Evolutionary conservation across 495 filamentous ascomycete species (phyloP), one percentile per base, ranked within the genome.

Genomic region (Neurospora discreta): DNA sequence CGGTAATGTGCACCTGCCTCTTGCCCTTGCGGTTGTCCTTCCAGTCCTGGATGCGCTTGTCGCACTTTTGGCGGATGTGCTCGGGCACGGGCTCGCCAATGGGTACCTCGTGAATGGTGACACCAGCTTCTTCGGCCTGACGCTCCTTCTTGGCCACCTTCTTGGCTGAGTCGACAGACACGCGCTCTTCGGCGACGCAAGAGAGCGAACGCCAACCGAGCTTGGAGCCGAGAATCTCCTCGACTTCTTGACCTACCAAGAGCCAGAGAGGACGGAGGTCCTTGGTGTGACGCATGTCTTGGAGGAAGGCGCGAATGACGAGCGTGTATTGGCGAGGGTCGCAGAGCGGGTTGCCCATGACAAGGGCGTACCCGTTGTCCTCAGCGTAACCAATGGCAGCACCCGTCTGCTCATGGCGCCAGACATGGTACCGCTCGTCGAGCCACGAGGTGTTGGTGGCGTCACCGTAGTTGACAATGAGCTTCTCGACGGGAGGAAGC

Each of bases 381-480:
- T 89, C 87, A 2, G 93, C 90, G 73, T 90, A 97, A 18, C 92
- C 89, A 46, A 94, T 85, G 0, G 93, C 93, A 7, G 93, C 93
- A 60, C 93, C 93, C 1, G 92, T 95, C 6, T 80, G 78, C 52
- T 85, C 82, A 74, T 95, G 90, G 6, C 93, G 90, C 91, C 91
- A 97, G 73, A 95, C 89, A 76, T 90, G 87, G 77, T 91, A 94
- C 16, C 92, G 88, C 7, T 92, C 89, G 78, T 97, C 93, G 23
- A 92, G 87, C 91, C 92, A 97, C 1, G 92, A 92, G 0, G 92
- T 97, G 73, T 94, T 93, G 16, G 92, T 91, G 18, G 93, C 92
- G 78, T 95, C 93, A 68, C 93, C 93, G 73, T 97, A 97, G 80
- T 95, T 97, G 73, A 90, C 91, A 76, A 95, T 90, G 67, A 95